These are phyloP conservation scores for Xylaria sp. DNA, from an alignment of 2,329 filamentous ascomycete species.

Conservation along the genomic window DNA sequence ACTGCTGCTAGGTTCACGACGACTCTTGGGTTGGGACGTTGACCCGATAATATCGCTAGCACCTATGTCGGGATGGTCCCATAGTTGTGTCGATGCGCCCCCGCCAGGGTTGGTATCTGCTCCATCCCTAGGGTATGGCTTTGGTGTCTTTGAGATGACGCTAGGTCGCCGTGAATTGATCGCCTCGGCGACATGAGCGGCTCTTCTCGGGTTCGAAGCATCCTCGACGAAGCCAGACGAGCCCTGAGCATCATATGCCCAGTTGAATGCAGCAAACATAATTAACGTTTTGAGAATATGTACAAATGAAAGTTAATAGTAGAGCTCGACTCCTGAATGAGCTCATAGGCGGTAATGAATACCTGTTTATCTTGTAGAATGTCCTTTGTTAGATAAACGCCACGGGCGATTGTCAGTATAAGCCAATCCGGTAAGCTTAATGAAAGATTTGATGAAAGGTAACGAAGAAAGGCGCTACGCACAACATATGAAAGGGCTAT, in stretches of 20 bases:
- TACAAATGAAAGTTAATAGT: background rate
- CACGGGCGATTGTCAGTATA: background rate
- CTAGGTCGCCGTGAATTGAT: conserved; percentile 2
- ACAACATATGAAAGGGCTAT: conserved; percentile 7
- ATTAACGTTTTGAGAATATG: too few relatives aligned
- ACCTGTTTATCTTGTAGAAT: background rate
- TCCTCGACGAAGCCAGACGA: conserved; percentile 23
- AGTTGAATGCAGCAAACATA: conserved; percentile 36
- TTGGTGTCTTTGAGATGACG: background rate
- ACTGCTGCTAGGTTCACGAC: background rate
- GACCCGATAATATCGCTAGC: background rate
- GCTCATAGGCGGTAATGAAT: background rate
- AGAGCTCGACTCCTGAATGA: background rate
- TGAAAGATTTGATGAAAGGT: conserved; percentile 15
- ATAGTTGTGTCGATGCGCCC: conserved; percentile 2
- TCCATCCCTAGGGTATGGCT: background rate
- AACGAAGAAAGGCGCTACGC: conserved; percentile 1
- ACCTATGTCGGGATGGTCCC: conserved; percentile 16
- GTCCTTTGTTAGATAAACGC: conserved; percentile 18
- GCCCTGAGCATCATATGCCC: conserved; percentile 26
- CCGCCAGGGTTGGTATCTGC: background rate
- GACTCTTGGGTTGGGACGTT: background rate
- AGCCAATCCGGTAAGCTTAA: conserved; percentile 14
- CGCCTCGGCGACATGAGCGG: background rate
- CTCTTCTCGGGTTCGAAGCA: background rate